Evolutionary conservation across 169 alveolate genomes (phyloP).

Genomic region (Plasmodium chabaudi): DNA sequence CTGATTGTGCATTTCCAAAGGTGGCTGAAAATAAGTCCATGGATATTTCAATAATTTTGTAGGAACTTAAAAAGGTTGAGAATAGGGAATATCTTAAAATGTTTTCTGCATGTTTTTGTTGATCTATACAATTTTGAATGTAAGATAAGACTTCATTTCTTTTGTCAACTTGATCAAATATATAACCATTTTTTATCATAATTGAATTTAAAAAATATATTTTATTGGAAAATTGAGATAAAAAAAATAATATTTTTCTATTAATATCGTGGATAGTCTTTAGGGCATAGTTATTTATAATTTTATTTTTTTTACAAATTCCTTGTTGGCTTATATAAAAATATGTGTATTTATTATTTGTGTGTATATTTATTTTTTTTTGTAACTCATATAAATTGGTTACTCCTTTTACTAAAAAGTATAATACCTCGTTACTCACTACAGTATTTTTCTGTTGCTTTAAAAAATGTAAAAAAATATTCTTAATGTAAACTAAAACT

Average conservation of each 20-base stretch:
- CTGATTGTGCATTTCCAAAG: neutral
- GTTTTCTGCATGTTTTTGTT: neutral
- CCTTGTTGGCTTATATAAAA: slow-evolving; percentile 16
- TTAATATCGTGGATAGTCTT: slow-evolving; percentile 31
- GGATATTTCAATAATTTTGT: slow-evolving; percentile 49
- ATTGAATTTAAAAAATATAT: neutral
- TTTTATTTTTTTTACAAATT: slow-evolving; percentile 30
- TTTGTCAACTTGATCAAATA: slow-evolving; percentile 10
- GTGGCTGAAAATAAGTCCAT: neutral
- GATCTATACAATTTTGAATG: slow-evolving; percentile 1
- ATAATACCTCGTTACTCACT: neutral
- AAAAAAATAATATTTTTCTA: slow-evolving; percentile 23
- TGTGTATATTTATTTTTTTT: slow-evolving; percentile 10
- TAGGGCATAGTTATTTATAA: slow-evolving; percentile 25
- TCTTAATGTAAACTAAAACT: slow-evolving; percentile 40
- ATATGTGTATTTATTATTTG: slow-evolving; percentile 36
- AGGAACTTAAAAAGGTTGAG: slow-evolving; percentile 10
- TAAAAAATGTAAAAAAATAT: slow-evolving; percentile 20
- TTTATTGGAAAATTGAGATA: neutral
- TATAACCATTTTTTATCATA: slow-evolving; percentile 33
- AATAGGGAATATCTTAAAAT: slow-evolving; percentile 18
- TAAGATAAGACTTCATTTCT: slow-evolving; percentile 1
- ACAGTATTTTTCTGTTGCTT: neutral
- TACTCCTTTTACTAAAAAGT: slow-evolving; percentile 15
- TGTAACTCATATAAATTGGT: slow-evolving; percentile 29